A percentile compares a stretch with the other conserved stretches of the same genome.
Evolutionary conservation across 75 land plant species (phyloP).

Genomic region (Selaginella moellendorffii): DNA sequence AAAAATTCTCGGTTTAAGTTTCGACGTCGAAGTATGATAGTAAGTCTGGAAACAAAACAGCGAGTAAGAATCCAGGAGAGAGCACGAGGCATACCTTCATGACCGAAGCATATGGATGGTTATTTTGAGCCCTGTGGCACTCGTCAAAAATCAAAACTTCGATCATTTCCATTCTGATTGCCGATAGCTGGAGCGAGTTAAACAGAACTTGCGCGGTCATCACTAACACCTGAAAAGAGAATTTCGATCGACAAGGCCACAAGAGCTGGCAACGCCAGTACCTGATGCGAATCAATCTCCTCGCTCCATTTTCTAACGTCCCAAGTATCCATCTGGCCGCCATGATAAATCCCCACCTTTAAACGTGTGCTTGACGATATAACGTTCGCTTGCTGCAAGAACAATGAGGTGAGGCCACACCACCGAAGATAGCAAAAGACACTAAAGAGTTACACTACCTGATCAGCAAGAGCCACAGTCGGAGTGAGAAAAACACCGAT

Average conservation of each 20-base stretch:
- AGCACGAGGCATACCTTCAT: conserved; percentile 51
- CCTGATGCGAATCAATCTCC: conserved; percentile 38
- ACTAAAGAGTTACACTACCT: too few species aligned
- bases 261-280: too few species aligned
- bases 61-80: background rate
- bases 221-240: conserved; percentile 44
- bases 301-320: conserved; percentile 33
- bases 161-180: conserved; percentile 38
- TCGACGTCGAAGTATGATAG: background rate
- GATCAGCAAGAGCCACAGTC: conserved; percentile 63
- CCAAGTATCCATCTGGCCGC: conserved; percentile 68
- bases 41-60: background rate
- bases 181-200: conserved; percentile 54
- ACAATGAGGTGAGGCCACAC: background rate
- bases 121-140: conserved; percentile 70
- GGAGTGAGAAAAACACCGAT: conserved; percentile 71
- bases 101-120: conserved; percentile 72
- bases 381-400: conserved; percentile 65
- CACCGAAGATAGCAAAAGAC: too few species aligned
- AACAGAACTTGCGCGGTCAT: conserved; percentile 87
- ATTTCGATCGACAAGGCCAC: background rate
- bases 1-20: conserved; percentile 47
- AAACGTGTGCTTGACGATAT: conserved; percentile 39
- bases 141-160: conserved; percentile 72
- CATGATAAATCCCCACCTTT: conserved; percentile 46